Conservation (phyloP, 148 eudicot genomes). For the Tetragonia tetragonoides region DNA sequence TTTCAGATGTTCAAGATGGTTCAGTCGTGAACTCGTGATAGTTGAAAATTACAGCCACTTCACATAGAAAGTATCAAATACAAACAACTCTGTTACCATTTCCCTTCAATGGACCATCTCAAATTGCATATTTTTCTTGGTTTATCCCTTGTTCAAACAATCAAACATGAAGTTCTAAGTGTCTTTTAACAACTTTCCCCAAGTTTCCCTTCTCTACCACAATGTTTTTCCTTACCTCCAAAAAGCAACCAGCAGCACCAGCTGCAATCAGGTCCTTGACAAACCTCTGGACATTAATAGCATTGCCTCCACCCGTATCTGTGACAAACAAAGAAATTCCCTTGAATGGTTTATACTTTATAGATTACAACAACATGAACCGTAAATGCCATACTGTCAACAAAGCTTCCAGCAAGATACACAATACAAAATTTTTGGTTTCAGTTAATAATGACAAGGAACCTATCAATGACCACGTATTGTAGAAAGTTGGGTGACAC, state of each 20-base stretch:
- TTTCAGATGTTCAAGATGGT: background rate
- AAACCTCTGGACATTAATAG: constrained; percentile 41
- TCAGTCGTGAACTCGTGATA: background rate
- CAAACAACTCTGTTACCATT: background rate
- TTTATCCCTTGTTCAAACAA: background rate
- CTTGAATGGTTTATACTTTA: background rate
- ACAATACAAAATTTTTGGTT: background rate
- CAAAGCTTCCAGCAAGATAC: background rate
- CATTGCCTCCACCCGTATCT: constrained; percentile 45
- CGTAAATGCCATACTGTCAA: background rate
- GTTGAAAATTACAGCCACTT: background rate
- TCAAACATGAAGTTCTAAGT: background rate
- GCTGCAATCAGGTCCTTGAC: constrained; percentile 38
- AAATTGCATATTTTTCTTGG: background rate
- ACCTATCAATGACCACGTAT: background rate
- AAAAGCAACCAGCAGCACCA: constrained; percentile 46
- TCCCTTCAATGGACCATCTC: background rate
- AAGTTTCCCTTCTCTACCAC: background rate
- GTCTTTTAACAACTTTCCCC: background rate
- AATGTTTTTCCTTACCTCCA: constrained; percentile 29
- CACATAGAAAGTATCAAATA: background rate
- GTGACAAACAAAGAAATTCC: background rate
- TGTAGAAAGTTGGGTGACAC: background rate
- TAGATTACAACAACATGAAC: background rate
- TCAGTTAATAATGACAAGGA: background rate